A percentile compares a stretch with the other conserved stretches of the same genome.
Conservation (phyloP, 805 yeast species). For the Pichia californica region DNA sequence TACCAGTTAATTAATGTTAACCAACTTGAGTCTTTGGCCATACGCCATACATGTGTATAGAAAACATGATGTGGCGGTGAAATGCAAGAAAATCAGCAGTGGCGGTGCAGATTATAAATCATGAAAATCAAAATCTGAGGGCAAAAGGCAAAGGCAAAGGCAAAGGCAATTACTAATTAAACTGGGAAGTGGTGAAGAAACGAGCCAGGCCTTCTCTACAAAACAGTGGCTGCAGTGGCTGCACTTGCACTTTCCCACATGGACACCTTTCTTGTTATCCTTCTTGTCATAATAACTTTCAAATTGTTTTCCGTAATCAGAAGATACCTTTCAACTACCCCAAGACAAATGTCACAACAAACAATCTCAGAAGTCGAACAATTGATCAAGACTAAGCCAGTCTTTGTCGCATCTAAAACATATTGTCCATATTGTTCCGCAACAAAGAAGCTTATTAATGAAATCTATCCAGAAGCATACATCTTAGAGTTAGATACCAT, state of each 20-base stretch:
- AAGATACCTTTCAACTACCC: constrained; percentile 24
- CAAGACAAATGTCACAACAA: constrained; percentile 54
- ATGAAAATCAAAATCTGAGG: no score
- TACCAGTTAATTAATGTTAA: no score
- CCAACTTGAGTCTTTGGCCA: no score
- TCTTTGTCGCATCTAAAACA: constrained; percentile 78
- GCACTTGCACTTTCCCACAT: background rate
- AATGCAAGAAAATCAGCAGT: no score
- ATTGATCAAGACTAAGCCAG: constrained; percentile 56
- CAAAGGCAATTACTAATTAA: no score
- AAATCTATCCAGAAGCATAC: constrained; percentile 41
- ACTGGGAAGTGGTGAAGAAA: background rate
- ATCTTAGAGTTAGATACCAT: constrained; percentile 45
- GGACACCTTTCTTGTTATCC: background rate
- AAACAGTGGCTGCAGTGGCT: no score
- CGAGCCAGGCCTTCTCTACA: background rate
- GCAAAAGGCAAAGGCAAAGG: no score
- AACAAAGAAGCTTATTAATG: constrained; percentile 37
- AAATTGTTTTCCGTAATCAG: constrained; percentile 26
- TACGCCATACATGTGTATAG: no score
- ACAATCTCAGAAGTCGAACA: constrained; percentile 51
- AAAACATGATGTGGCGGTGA: no score
- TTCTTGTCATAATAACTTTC: constrained; percentile 12
- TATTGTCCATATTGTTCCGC: constrained; percentile 64
- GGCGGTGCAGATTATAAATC: no score